Base-by-base conservation (phyloP, 2,329 filamentous ascomycete species). In the Aspergillus quadrilineatus region DNA sequence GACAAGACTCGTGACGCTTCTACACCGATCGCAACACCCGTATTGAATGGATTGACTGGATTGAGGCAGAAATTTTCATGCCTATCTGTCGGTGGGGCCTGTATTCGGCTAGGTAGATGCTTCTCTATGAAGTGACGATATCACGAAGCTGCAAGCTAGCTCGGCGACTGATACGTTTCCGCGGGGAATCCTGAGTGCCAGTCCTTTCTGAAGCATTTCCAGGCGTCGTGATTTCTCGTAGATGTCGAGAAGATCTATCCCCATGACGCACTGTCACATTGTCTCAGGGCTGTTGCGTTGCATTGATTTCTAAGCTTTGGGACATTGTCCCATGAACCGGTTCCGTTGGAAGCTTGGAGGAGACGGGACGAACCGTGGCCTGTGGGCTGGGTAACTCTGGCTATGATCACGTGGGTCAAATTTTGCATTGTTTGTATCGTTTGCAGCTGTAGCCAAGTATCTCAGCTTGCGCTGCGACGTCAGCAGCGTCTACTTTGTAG, bases 21-120 rank as follows among this genome's bases (percentile, higher is more conserved):
- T 37, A 37, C 34, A 32, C 15, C 22, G 26, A 5, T 30, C 43
- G 34, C 30, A 10, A 37, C 9, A 14, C 50, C 30, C 29, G 30
- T 15, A 15, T 9, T 26, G n/a, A 28, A 8, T 17, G 34, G 22
- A 34, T 47, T 46, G 8, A 34, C 15, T n/a, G 47, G 28, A 42
- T 10, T 36, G 32, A 57, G 54, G 57, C 54, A 57, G 57, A 59
- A 59, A 52, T 22, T 45, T 59, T 59, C 46, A 32, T 59, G 50
- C 57, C 57, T 59, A 55, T 39, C 41, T 10, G 4, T 17, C 32
- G 42, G 44, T 53, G 36, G 32, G 32, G 26, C 30, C 14, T 12
- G 34, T 14, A n/a, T 37, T 12, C 8, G 14, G 43, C 48, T 26
- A 44, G 34, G 29, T 42, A 6, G 10, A 26, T 37, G 14, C 34